phyloP scores from a whole-genome alignment of 1,284 basidiomycete genomes.

The Rhodotorula sp. region DNA sequence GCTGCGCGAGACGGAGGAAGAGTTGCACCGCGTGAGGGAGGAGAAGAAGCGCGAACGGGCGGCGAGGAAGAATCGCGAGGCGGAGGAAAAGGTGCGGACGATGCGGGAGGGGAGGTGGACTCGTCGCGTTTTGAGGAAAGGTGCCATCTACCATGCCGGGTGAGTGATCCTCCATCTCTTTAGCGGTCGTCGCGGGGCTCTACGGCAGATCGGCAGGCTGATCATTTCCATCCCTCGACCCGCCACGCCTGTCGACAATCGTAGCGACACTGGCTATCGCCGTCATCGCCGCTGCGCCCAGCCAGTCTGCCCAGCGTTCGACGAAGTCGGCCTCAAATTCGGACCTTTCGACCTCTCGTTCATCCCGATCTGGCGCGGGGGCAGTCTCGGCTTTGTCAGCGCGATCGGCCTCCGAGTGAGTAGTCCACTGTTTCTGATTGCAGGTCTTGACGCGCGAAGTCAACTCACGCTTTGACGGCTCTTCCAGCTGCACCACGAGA shows the following conservation, averaged over 20 bases:
- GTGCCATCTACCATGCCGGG: conserved; percentile 42
- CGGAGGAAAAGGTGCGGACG: background rate
- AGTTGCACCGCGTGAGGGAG: background rate
- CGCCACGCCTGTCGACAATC: background rate
- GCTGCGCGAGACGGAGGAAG: conserved; percentile 3
- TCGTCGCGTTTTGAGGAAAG: conserved; percentile 24
- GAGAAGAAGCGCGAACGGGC: conserved; percentile 3
- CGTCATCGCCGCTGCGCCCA: conserved; percentile 29
- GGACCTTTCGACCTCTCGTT: conserved; percentile 45
- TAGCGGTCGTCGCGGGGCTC: too few relatives aligned
- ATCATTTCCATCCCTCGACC: too few relatives aligned
- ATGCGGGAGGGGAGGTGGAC: conserved; percentile 2
- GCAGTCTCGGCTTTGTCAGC: conserved; percentile 41
- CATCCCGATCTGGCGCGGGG: conserved; percentile 47
- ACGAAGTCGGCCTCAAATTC: conserved; percentile 42
- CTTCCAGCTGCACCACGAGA: conserved; percentile 42
- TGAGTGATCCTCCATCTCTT: conserved; percentile 5
- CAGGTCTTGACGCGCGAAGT: too few relatives aligned
- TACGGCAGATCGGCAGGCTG: background rate
- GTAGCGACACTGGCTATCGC: conserved; percentile 46
- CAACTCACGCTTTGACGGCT: background rate
- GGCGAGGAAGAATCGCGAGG: background rate
- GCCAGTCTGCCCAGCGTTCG: conserved; percentile 44
- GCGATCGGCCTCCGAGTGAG: conserved; percentile 41
- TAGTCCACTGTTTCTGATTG: background rate